phyloP scores from a whole-genome alignment of 768 basidiomycete genomes.

The Exidia glandulosa region DNA sequence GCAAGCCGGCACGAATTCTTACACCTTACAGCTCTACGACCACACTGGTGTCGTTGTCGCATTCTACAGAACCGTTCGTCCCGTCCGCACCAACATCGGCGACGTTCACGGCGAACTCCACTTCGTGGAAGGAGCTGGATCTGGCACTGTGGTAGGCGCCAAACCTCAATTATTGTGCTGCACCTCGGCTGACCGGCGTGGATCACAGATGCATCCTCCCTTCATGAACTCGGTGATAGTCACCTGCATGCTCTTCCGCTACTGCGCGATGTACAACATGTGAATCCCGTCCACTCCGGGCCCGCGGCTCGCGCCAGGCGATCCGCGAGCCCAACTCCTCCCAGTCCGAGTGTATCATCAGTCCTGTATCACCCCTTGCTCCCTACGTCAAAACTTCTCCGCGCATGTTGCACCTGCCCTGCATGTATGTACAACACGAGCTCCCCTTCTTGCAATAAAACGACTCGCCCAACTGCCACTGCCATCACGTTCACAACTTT shows the following conservation, averaged over 20 bases:
- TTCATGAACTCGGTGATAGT: conserved; percentile 85
- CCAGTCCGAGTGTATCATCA: neutral
- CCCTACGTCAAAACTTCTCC: conserved; percentile 8
- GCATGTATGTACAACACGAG: neutral
- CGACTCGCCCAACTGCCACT: conserved; percentile 15
- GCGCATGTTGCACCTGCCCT: neutral
- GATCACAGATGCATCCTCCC: conserved; percentile 65
- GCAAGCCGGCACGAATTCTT: neutral
- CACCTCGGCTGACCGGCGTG: neutral
- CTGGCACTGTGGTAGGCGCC: conserved; percentile 62
- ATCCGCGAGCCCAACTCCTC: neutral
- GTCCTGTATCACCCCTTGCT: neutral
- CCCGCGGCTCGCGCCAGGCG: neutral
- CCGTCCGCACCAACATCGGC: conserved; percentile 73
- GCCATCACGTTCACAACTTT: too few species aligned
- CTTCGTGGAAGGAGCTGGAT: conserved; percentile 66
- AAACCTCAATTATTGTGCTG: neutral
- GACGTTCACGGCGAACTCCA: conserved; percentile 82
- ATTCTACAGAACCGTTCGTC: conserved; percentile 67
- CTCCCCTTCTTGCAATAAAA: neutral
- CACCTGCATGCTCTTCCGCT: conserved; percentile 73
- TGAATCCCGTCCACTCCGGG: neutral
- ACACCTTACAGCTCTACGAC: conserved; percentile 2
- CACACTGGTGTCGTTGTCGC: conserved; percentile 35
- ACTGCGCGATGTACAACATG: neutral